A percentile compares a stretch with the other conserved stretches of the same genome.
Conservation (phyloP, 1,284 basidiomycete species). For the Ceratobasidium sp. region DNA sequence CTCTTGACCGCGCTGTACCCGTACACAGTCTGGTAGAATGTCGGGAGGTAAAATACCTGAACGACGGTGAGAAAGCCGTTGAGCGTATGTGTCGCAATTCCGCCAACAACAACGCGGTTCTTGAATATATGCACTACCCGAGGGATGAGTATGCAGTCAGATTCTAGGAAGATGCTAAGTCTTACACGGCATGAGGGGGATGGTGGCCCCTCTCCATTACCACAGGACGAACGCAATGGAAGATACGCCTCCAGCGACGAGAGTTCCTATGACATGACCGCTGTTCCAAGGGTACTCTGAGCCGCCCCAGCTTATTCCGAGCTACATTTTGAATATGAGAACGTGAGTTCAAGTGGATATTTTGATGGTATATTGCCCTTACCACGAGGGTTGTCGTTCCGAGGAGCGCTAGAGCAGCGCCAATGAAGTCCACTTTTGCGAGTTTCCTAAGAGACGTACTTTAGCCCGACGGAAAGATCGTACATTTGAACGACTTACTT, state of each 20-base stretch:
- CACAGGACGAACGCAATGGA: slow-evolving; percentile 53
- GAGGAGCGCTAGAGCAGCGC: not conserved
- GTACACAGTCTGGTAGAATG: slow-evolving; percentile 59
- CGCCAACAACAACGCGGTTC: slow-evolving; percentile 54
- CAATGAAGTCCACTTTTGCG: not conserved
- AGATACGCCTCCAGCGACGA: not conserved
- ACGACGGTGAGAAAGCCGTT: slow-evolving; percentile 46
- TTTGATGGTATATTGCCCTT: not conserved
- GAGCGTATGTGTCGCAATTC: slow-evolving; percentile 52
- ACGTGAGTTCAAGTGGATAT: not conserved
- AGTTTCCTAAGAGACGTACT: not conserved
- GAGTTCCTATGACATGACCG: not conserved
- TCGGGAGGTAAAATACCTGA: slow-evolving; percentile 54
- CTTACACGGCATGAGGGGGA: slow-evolving; percentile 54
- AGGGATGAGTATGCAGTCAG: not conserved
- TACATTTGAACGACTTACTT: not conserved
- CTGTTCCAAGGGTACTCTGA: slow-evolving; percentile 10
- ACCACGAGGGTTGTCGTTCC: not conserved
- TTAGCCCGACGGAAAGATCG: not conserved
- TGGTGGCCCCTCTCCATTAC: slow-evolving; percentile 55
- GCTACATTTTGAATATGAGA: not conserved
- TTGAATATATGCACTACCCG: slow-evolving; percentile 55
- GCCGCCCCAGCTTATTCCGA: slow-evolving; percentile 19
- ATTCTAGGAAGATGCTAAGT: not conserved
- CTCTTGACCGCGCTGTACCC: slow-evolving; percentile 58